Percentiles rank a stretch among this genome's conserved stretches.
These are phyloP conservation scores for Candolleomyces aberdarensis DNA, from an alignment of 768 basidiomycete genomes.

Conservation along the genomic window DNA sequence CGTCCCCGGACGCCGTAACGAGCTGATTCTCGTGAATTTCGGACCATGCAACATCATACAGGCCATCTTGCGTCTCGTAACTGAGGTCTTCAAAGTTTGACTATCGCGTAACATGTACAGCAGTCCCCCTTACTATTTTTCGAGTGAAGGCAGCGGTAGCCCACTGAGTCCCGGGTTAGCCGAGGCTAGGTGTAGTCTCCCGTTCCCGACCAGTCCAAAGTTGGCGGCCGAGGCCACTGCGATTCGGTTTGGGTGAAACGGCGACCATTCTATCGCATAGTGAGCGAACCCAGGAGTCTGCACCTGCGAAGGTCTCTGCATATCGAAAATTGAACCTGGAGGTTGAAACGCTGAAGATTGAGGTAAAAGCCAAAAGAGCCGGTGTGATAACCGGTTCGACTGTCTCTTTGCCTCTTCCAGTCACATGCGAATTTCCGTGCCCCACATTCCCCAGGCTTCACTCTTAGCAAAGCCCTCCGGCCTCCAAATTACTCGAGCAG, in stretches of 20 bases:
- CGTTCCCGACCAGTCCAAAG: constrained; percentile 95
- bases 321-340: constrained; percentile 34
- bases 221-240: constrained; percentile 87
- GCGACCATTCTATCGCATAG: constrained; percentile 80
- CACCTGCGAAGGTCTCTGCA: constrained; percentile 5
- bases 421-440: constrained; percentile 79
- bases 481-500: constrained; percentile 39
- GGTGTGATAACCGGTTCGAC: constrained; percentile 2
- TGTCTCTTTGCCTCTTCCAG: constrained; percentile 26
- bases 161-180: constrained; percentile 47
- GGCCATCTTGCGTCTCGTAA: constrained; percentile 85
- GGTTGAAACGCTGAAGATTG: constrained; percentile 19
- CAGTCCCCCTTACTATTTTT: constrained; percentile 57
- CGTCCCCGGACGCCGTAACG: constrained; percentile 86
- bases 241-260: constrained; percentile 71
- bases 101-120: not conserved
- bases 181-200: constrained; percentile 72
- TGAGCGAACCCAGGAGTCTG: constrained; percentile 85
- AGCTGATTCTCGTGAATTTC: constrained; percentile 94
- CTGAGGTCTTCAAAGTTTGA: constrained; percentile 36
- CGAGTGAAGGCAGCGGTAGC: constrained; percentile 43
- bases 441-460: constrained; percentile 63
- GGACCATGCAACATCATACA: constrained; percentile 93
- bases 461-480: constrained; percentile 40
- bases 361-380: constrained; percentile 1